Evolutionary conservation across 495 filamentous ascomycete species (phyloP).

Genomic region (Penicillium psychrofluorescens): DNA sequence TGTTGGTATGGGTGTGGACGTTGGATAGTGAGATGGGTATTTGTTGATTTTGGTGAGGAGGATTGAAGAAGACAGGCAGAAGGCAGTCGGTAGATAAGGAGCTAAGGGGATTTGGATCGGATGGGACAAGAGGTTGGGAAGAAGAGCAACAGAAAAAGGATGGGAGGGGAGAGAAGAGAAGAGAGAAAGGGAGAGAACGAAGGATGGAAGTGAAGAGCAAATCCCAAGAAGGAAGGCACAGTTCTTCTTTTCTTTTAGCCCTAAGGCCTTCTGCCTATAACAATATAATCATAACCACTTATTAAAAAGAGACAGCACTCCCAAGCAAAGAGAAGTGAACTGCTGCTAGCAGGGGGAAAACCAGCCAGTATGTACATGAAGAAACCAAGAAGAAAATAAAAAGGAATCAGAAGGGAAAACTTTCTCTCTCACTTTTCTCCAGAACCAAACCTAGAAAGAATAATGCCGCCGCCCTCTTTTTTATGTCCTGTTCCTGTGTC

Average conservation of each 20-base stretch:
- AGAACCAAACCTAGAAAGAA: conserved; percentile 2
- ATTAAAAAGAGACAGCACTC: conserved; percentile 2
- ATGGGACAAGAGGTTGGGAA: neutral
- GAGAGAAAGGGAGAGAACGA: neutral
- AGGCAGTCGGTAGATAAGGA: neutral
- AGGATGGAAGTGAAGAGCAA: conserved; percentile 2
- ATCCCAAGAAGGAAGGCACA: no score
- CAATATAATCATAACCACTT: neutral
- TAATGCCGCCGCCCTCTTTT: conserved; percentile 7
- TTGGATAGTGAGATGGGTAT: no score
- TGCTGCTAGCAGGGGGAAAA: neutral
- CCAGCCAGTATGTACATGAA: conserved; percentile 18
- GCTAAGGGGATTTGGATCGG: neutral
- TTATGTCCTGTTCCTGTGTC: conserved; percentile 10
- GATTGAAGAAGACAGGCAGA: neutral
- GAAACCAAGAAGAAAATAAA: conserved; percentile 8
- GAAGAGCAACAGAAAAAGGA: conserved; percentile 2
- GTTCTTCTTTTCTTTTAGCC: no score
- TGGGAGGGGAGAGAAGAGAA: neutral
- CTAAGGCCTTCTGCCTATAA: no score
- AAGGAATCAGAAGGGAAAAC: conserved; percentile 8
- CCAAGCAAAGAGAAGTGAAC: conserved; percentile 2
- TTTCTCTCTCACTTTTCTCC: conserved; percentile 7
- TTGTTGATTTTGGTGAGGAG: no score
- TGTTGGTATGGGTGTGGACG: no score